Evolutionary conservation across 192 early-diverging fungal genomes (phyloP), one percentile per base, ranked within the genome.

Genomic region (Coemansia sp.): DNA sequence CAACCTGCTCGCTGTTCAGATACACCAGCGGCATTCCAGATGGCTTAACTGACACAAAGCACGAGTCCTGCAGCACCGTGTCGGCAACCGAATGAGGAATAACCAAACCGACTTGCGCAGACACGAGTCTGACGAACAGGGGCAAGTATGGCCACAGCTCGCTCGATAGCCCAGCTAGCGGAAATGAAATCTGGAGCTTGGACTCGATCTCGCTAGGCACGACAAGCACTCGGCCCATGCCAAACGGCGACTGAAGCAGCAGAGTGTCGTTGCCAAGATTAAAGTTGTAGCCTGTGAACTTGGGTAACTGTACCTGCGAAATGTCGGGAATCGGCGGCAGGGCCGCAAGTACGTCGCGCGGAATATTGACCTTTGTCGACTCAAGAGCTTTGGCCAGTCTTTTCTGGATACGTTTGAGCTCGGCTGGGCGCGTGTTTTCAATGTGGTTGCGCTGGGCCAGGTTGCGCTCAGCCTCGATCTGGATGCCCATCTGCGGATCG

Each of bases 241-340:
- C 65, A 72, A 79, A 79, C 10, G 70, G 76, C 36, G 65, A 68
- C 32, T 53, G 29, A n/a, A 11, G 8, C 6, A 53, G 33, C 29
- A 53, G 32, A 9, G 48, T 56, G 8, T 41, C 35, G 27, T 19
- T 55, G 38, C 29, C 19, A n/a, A 66, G 55, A 37, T 44, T 37
- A 35, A 69, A 66, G 54, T 41, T 72, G 60, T 60, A 38, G 35
- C 76, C 70, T 0, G 26, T 18, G n/a, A 56, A 65, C 60, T 46
- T 21, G 1, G 70, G 67, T 14, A 68, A 41, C 18, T 63, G 62
- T 27, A 79, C 62, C 17, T 67, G 62, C 43, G 66, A 48, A 4
- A 79, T 72, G 36, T 91, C 86, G 2, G 91, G 87, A 8, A 89
- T 83, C 1, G 85, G 81, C 2, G 92, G 91, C 73, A 93, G 84